phyloP scores from a whole-genome alignment of 768 basidiomycete species.

The Naganishia vishniacii region DNA sequence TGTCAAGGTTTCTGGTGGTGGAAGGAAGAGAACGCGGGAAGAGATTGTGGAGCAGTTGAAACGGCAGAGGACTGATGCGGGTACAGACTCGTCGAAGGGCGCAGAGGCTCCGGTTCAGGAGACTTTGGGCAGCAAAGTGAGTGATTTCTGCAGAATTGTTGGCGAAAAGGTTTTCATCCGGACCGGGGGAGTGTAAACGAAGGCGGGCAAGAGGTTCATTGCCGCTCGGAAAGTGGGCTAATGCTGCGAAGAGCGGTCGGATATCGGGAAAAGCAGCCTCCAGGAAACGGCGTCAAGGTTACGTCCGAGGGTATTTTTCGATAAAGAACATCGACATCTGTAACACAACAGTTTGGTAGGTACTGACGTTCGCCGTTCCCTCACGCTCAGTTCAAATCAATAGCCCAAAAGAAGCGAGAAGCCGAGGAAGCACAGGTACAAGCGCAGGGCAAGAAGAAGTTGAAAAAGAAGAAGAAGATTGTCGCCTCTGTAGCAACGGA shows the following conservation, averaged over 20 bases:
- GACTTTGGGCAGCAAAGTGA: conserved; percentile 40
- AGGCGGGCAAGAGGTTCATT: too few species aligned
- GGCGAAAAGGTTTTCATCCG: too few species aligned
- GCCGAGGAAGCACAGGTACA: conserved; percentile 23
- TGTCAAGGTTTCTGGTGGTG: neutral
- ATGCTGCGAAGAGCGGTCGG: too few species aligned
- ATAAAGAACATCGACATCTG: too few species aligned
- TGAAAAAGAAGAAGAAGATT: conserved; percentile 39
- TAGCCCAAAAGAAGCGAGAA: conserved; percentile 38
- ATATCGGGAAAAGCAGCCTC: too few species aligned
- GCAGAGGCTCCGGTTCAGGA: conserved; percentile 20
- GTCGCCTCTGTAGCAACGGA: conserved; percentile 4
- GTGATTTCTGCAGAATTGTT: neutral
- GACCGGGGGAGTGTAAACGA: too few species aligned
- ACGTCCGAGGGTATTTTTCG: too few species aligned
- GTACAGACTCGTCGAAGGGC: conserved; percentile 41
- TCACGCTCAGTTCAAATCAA: conserved; percentile 41
- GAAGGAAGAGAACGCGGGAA: conserved; percentile 68
- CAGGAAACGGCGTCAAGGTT: too few species aligned
- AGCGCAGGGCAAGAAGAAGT: conserved; percentile 36
- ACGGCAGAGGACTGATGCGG: conserved; percentile 54
- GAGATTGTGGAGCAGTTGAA: conserved; percentile 67
- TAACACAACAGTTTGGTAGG: neutral
- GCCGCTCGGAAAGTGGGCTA: too few species aligned
- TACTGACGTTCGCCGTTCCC: neutral